Evolutionary conservation across 371 early-diverging fungal species (phyloP).

Genomic region (Lichtheimia ornata): DNA sequence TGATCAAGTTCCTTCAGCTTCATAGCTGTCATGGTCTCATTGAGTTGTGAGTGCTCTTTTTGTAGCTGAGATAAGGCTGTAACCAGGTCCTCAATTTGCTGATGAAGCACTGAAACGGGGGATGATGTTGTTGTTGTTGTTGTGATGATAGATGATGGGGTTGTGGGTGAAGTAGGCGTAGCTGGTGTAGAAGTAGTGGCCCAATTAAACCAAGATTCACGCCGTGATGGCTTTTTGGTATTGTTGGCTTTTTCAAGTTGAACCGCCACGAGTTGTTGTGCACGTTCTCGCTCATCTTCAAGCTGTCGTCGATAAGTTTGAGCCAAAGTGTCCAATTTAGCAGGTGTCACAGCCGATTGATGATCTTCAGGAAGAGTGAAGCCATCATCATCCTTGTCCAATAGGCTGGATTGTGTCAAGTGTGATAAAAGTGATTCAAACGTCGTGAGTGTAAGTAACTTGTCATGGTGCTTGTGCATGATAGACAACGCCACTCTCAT

Average conservation of each 20-base stretch:
- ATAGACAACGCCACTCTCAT: constrained; percentile 82
- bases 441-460: constrained; percentile 64
- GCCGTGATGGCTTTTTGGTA: neutral
- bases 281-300: constrained; percentile 49
- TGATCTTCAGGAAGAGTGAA: constrained; percentile 72
- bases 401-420: constrained; percentile 70
- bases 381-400: constrained; percentile 61
- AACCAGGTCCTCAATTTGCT: constrained; percentile 58
- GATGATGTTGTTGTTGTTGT: constrained; percentile 5
- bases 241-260: constrained; percentile 24
- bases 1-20: constrained; percentile 57
- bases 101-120: constrained; percentile 29
- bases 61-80: constrained; percentile 54
- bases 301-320: constrained; percentile 51
- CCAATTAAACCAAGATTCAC: constrained; percentile 26
- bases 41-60: constrained; percentile 52
- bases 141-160: constrained; percentile 6
- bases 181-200: constrained; percentile 8
- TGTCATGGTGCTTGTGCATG: constrained; percentile 72
- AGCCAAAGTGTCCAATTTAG: constrained; percentile 68
- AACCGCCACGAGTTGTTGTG: constrained; percentile 43
- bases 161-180: constrained; percentile 4
- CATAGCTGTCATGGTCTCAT: constrained; percentile 44
- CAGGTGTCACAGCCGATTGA: constrained; percentile 51
- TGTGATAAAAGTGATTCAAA: constrained; percentile 75